A percentile compares a stretch with the other conserved stretches of the same genome.
phyloP scores from a whole-genome alignment of 129 eudicot species.

The Glebionis coronaria region DNA sequence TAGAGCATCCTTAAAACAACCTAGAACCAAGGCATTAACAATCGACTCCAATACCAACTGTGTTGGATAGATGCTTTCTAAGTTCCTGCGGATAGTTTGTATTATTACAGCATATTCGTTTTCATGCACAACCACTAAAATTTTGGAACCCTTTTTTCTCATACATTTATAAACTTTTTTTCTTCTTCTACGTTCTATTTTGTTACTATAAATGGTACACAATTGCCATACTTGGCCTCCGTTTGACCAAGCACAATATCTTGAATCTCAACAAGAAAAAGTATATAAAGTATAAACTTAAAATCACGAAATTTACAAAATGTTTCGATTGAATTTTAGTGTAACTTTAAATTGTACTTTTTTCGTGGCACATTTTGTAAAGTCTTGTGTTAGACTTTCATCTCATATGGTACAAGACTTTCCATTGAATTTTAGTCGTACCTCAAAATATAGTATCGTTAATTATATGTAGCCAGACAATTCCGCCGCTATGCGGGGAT shows the following conservation, averaged over 20 bases:
- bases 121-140: conserved; percentile 81
- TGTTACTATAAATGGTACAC: conserved; percentile 51
- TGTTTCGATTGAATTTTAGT: too few relatives aligned
- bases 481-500: too few relatives aligned
- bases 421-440: too few relatives aligned
- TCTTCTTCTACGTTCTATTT: conserved; percentile 61
- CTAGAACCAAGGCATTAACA: conserved; percentile 59
- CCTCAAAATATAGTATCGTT: too few relatives aligned
- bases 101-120: conserved; percentile 79
- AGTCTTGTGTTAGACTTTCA: too few relatives aligned
- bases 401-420: too few relatives aligned
- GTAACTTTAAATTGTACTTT: too few relatives aligned
- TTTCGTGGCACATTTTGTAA: too few relatives aligned
- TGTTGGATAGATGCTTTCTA: conserved; percentile 87
- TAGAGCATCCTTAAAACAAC: conserved; percentile 74
- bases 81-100: conserved; percentile 76
- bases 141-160: conserved; percentile 89
- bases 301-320: too few relatives aligned
- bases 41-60: conserved; percentile 78
- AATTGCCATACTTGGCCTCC: conserved; percentile 59
- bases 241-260: conserved; percentile 55
- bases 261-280: conserved; percentile 60
- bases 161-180: conserved; percentile 60
- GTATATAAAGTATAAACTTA: too few relatives aligned
- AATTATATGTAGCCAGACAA: too few relatives aligned